A percentile compares a stretch with the other conserved stretches of the same genome.
These are phyloP conservation scores for Lasiosphaeria miniovina DNA, from an alignment of 495 filamentous ascomycete species.

Conservation along the genomic window DNA sequence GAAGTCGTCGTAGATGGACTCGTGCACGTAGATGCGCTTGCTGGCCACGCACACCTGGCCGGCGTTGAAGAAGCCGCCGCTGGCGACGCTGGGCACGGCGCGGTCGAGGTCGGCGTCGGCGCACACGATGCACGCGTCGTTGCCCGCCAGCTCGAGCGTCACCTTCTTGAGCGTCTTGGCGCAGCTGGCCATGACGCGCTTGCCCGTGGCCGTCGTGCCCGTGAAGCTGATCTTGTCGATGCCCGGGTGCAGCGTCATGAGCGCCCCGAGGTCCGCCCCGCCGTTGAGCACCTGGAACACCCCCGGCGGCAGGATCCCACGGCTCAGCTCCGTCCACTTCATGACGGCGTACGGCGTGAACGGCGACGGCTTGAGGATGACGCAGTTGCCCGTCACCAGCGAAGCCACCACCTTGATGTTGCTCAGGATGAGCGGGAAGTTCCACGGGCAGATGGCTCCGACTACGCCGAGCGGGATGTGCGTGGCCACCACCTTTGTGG, in stretches of 20 bases:
- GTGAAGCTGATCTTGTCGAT: constrained; percentile 71
- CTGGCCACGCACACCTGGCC: constrained; percentile 54
- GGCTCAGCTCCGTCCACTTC: constrained; percentile 61
- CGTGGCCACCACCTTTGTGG: constrained; percentile 43
- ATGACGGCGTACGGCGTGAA: constrained; percentile 67
- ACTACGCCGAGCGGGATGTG: constrained; percentile 53
- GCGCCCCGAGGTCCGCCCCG: constrained; percentile 60
- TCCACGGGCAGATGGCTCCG: constrained; percentile 60
- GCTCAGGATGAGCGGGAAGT: constrained; percentile 59
- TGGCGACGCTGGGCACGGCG: constrained; percentile 49
- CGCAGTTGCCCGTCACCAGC: constrained; percentile 57
- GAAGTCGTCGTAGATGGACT: constrained; percentile 63
- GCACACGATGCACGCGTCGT: constrained; percentile 65
- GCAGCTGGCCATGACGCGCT: constrained; percentile 58
- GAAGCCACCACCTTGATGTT: constrained; percentile 55
- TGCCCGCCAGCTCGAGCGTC: constrained; percentile 57
- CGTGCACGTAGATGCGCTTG: constrained; percentile 69
- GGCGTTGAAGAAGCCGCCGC: constrained; percentile 57
- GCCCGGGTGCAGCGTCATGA: constrained; percentile 53
- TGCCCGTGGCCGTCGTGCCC: constrained; percentile 62
- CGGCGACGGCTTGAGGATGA: constrained; percentile 62
- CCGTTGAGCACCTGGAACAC: constrained; percentile 67
- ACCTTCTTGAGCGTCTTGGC: constrained; percentile 59
- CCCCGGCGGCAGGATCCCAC: constrained; percentile 60
- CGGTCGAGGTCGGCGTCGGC: constrained; percentile 63